A percentile compares a stretch with the other conserved stretches of the same genome.
Conservation (phyloP, 1,139 yeast genomes). For the Taphrina sp. region DNA sequence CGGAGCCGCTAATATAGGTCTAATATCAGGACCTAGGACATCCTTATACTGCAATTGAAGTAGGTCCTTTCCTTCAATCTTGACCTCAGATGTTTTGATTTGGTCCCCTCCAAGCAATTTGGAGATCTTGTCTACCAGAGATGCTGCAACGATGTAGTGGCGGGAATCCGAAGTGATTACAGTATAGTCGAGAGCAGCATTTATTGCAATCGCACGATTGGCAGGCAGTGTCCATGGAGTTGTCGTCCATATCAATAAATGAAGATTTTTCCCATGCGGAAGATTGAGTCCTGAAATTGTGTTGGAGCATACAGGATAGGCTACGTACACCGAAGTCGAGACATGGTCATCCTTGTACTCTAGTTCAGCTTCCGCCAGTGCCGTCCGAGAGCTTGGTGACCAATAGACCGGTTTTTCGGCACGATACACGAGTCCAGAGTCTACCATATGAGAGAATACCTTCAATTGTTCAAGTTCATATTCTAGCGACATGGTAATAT, state of each 20-base stretch:
- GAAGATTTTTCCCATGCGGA: conserved; percentile 22
- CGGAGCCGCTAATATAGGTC: conserved; percentile 71
- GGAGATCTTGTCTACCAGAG: conserved; percentile 46
- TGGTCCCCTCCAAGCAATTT: conserved; percentile 48
- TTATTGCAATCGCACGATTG: conserved; percentile 77
- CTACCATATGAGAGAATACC: conserved; percentile 65
- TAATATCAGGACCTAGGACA: background rate
- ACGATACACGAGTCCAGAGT: conserved; percentile 67
- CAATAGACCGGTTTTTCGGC: conserved; percentile 95
- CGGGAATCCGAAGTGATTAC: conserved; percentile 35
- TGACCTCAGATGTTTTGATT: conserved; percentile 44
- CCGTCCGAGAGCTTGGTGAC: conserved; percentile 93
- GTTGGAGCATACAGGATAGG: conserved; percentile 55
- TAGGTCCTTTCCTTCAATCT: background rate
- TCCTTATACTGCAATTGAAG: conserved; percentile 6
- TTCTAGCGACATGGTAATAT: conserved; percentile 59
- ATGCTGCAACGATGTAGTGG: conserved; percentile 49
- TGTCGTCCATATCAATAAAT: conserved; percentile 78
- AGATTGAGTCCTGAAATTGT: no score
- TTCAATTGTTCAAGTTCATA: conserved; percentile 74
- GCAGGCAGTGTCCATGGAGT: conserved; percentile 98
- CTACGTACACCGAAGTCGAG: conserved; percentile 69
- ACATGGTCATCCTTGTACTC: conserved; percentile 74
- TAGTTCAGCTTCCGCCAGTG: conserved; percentile 92
- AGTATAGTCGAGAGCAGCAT: conserved; percentile 56